Conservation (phyloP, 192 early-diverging fungal species). For the Spizellomyces sp. region DNA sequence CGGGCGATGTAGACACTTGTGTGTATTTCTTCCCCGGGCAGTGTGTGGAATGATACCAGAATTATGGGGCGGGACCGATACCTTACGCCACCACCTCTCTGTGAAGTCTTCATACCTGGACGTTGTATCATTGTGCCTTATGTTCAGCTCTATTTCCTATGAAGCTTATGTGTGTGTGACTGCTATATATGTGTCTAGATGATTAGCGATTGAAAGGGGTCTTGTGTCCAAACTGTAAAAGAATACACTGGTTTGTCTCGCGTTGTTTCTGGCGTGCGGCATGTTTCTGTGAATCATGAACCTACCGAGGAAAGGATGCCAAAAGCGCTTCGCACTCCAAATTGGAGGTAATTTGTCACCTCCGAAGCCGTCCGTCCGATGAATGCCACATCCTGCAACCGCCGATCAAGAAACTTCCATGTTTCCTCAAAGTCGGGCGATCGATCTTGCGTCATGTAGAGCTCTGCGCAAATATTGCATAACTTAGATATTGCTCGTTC, state of each 20-base stretch:
- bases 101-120: too few species aligned
- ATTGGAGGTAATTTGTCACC: conserved; percentile 27
- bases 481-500: conserved; percentile 7
- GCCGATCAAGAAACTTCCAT: conserved; percentile 75
- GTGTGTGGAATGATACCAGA: too few species aligned
- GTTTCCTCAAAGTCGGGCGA: conserved; percentile 76
- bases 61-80: too few species aligned
- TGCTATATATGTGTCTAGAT: too few species aligned
- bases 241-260: background rate
- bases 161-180: too few species aligned
- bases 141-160: too few species aligned
- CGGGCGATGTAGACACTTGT: too few species aligned
- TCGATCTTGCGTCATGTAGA: conserved; percentile 91
- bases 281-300: background rate
- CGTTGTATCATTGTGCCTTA: too few species aligned
- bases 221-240: conserved; percentile 16
- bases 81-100: too few species aligned
- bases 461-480: conserved; percentile 49
- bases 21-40: too few species aligned
- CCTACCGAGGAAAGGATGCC: conserved; percentile 39
- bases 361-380: conserved; percentile 48
- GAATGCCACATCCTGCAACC: conserved; percentile 70
- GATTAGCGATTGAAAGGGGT: conserved; percentile 20
- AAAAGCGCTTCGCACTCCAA: conserved; percentile 27
- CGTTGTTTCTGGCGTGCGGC: background rate